Evolutionary conservation across 176 grass and related monocot species (phyloP).

Genomic region (Elymus sibiricus): DNA sequence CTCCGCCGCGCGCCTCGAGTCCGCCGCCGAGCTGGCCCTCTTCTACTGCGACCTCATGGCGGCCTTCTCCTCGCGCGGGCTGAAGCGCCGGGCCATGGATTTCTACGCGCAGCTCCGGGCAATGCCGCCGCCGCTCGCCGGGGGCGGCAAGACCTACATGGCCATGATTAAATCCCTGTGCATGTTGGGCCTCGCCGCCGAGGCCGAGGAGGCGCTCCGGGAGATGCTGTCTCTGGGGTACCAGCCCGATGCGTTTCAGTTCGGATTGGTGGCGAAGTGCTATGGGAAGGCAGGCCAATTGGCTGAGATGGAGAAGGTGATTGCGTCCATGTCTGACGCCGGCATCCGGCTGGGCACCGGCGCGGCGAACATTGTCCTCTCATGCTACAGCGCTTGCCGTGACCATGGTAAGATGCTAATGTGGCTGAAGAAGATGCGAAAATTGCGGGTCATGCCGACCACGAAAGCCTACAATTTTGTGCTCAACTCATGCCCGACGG

Average conservation of each 20-base stretch:
- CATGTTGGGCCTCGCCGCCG: constrained; percentile 47
- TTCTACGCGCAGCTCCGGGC: constrained; percentile 44
- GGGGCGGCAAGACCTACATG: constrained; percentile 32
- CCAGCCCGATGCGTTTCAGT: constrained; percentile 56
- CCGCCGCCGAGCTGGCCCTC: constrained; percentile 30
- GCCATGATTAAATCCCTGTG: constrained; percentile 75
- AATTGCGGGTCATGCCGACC: constrained; percentile 26
- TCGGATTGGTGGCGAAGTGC: constrained; percentile 60
- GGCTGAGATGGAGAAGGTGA: constrained; percentile 62
- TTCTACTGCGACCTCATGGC: constrained; percentile 88
- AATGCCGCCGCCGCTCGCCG: constrained; percentile 34
- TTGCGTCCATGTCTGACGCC: constrained; percentile 56
- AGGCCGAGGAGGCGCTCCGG: constrained; percentile 62
- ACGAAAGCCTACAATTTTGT: constrained; percentile 56
- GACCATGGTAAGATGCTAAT: constrained; percentile 44
- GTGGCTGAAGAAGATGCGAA: constrained; percentile 64
- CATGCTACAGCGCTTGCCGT: constrained; percentile 62
- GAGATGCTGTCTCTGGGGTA: constrained; percentile 54
- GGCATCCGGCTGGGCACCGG: constrained; percentile 53
- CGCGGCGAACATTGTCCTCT: constrained; percentile 66
- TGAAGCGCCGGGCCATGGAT: constrained; percentile 43
- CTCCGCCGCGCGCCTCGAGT: constrained; percentile 46
- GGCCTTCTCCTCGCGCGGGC: constrained; percentile 58
- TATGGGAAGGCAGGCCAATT: constrained; percentile 57
- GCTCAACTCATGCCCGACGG: constrained; percentile 53